Evolutionary conservation across 2,329 filamentous ascomycete species (phyloP), one percentile per base, ranked within the genome.

Genomic region (Exophiala bonariae): DNA sequence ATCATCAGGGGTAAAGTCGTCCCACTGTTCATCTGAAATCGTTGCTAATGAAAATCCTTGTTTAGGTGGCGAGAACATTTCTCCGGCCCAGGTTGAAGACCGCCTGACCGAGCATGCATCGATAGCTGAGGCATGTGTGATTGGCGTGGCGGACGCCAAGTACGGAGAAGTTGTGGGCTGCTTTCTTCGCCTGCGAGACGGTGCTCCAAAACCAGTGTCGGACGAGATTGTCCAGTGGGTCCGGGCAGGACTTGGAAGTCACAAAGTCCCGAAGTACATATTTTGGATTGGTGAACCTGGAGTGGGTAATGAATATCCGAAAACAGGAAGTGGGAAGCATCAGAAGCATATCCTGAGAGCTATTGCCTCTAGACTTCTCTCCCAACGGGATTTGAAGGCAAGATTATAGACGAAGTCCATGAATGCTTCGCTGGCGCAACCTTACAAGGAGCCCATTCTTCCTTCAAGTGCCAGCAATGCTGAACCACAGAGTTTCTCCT

Each of bases 21-120:
- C 20, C 18, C 17, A 35, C n/a, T 11, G 10, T 4, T 31, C 31
- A 36, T 26, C n/a, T 30, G 30, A 34, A n/a, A n/a, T n/a, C n/a
- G n/a, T 10, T 6, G 33, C 41, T 26, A 18, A 34, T 13, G 31
- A 14, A 14, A 16, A 10, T 17, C 16, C 14, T 36, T 18, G 17
- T 16, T 22, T 23, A 49, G 92, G 88, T 17, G 92, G 92, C 20
- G 92, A 97, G 66, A 97, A 97, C 64, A 96, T 96, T 45, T 88
- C 95, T 65, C 93, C 92, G 0, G 75, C 95, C 6, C 92, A 97
- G 66, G 78, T 97, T 2, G 93, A 97, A 66, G 90, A 95, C 62
- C 90, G 83, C 55, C 76, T 97, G 3, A 81, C 95, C 52, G 79
- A 76, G 1, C 85, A 89, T 63, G 75, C 81, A 1, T 69, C 74